Percentiles rank a stretch among this genome's conserved stretches.
These are phyloP conservation scores for Trichoderma guizhouense DNA, from an alignment of 2,329 filamentous ascomycete genomes.

Conservation along the genomic window DNA sequence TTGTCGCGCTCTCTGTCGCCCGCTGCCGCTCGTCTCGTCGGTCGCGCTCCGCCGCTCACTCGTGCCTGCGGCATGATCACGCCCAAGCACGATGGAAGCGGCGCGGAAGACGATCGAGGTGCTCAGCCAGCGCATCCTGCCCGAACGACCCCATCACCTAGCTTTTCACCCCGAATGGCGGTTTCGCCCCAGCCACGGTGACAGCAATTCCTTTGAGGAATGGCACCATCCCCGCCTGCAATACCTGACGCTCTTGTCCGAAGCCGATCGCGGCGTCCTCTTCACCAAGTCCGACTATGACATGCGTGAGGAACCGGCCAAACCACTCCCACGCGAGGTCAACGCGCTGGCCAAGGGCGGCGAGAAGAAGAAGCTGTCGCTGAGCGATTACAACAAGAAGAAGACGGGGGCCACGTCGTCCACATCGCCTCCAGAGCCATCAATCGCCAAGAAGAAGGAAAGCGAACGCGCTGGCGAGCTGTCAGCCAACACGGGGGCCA, in stretches of 20 bases:
- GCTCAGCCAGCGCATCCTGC: constrained; percentile 51
- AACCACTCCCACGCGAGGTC: constrained; percentile 37
- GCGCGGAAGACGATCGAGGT: constrained; percentile 55
- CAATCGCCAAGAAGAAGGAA: constrained; percentile 33
- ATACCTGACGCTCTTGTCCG: constrained; percentile 56
- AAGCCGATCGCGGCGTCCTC: constrained; percentile 56
- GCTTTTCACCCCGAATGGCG: constrained; percentile 47
- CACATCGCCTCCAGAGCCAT: constrained; percentile 36
- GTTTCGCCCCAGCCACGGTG: constrained; percentile 44
- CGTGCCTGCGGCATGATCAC: constrained; percentile 36
- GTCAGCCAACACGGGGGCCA: constrained; percentile 10
- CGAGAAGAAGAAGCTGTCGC: constrained; percentile 55
- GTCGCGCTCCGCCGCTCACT: constrained; percentile 26
- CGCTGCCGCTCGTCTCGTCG: constrained; percentile 20
- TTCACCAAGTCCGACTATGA: constrained; percentile 56
- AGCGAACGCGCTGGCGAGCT: constrained; percentile 29
- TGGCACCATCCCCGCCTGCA: constrained; percentile 50
- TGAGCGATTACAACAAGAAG: constrained; percentile 59
- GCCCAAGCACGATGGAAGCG: constrained; percentile 54
- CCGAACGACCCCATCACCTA: constrained; percentile 52
- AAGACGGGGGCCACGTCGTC: constrained; percentile 38
- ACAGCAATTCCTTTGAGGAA: constrained; percentile 43
- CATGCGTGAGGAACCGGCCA: constrained; percentile 51
- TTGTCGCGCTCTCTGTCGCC: constrained; percentile 19
- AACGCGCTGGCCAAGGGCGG: constrained; percentile 40